These are phyloP conservation scores for Alloascoidea africana DNA, from an alignment of 805 yeast genomes.

Conservation along the genomic window DNA sequence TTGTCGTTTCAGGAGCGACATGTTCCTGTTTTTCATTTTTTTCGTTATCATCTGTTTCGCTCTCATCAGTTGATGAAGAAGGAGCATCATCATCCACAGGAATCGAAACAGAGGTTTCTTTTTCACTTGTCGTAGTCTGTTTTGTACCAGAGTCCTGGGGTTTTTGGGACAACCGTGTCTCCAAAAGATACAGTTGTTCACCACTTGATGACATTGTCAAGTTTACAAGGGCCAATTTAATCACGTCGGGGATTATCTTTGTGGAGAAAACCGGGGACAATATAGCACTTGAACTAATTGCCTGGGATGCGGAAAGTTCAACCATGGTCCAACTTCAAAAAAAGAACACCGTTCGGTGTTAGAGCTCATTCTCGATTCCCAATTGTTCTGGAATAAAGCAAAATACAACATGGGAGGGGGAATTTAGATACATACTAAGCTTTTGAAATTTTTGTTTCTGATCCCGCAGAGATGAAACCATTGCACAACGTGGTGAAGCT, in stretches of 20 bases:
- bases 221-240: background rate
- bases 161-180: background rate
- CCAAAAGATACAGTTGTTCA: background rate
- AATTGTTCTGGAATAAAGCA: no score
- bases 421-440: background rate
- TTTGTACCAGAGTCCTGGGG: background rate
- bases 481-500: constrained; percentile 19
- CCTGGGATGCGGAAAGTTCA: background rate
- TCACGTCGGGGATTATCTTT: background rate
- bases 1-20: background rate
- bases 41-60: background rate
- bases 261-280: background rate
- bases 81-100: no score
- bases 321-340: background rate
- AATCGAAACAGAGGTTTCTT: no score
- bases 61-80: no score
- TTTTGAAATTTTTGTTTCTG: background rate
- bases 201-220: background rate
- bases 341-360: background rate
- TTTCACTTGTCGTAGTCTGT: no score
- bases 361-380: background rate
- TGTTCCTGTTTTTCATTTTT: background rate
- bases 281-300: background rate
- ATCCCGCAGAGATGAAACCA: background rate
- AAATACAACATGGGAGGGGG: no score